Conservation (phyloP, 176 grass and related monocot genomes). For the Bothriochloa decipiens region DNA sequence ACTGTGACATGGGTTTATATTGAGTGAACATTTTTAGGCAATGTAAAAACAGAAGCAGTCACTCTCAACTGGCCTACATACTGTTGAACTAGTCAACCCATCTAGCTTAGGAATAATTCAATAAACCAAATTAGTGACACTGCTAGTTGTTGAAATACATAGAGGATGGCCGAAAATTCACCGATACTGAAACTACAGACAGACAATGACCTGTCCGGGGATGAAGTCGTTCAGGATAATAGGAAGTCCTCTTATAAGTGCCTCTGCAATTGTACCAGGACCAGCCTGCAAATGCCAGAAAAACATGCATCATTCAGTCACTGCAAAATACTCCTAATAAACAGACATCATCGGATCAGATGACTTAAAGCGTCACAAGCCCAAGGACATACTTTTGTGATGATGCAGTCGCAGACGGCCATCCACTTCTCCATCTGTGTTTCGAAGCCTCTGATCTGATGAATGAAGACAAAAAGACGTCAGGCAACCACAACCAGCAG, state of each 20-base stretch:
- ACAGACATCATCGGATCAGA: neutral
- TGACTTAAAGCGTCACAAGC: neutral
- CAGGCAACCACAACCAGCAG: conserved; percentile 5
- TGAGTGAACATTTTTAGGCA: neutral
- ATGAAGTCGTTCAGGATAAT: conserved; percentile 91
- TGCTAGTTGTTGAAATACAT: neutral
- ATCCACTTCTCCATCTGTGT: conserved; percentile 93
- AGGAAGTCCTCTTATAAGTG: conserved; percentile 79
- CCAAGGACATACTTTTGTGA: conserved; percentile 60
- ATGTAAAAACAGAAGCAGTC: neutral
- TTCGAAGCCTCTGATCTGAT: conserved; percentile 82
- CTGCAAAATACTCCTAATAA: neutral
- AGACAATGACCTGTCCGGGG: conserved; percentile 68
- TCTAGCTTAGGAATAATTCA: neutral
- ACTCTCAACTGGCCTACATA: conserved; percentile 5
- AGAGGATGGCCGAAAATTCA: neutral
- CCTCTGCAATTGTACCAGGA: conserved; percentile 89
- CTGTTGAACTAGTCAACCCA: neutral
- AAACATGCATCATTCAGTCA: conserved; percentile 2
- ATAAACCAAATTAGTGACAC: neutral
- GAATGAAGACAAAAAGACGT: neutral
- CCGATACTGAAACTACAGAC: neutral
- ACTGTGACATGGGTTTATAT: too few species aligned
- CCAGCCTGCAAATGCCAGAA: conserved; percentile 61
- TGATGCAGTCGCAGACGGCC: conserved; percentile 87